Evolutionary conservation across 108 stramenopile species (phyloP).

Genomic region (Chaetoceros muelleri): DNA sequence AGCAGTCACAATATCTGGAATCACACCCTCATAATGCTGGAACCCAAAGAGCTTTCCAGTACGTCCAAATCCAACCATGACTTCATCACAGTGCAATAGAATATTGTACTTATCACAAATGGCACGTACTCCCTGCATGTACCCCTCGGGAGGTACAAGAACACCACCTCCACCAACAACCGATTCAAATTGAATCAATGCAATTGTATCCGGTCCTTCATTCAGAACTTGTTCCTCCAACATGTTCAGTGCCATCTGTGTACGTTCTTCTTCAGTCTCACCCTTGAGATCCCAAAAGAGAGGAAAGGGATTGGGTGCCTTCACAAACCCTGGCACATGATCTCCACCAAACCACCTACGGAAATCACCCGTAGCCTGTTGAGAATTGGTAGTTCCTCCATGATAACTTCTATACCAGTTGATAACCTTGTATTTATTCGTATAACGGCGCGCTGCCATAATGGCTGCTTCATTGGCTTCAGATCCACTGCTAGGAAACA

Average conservation of each 20-base stretch:
- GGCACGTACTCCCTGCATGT: slow-evolving; percentile 46
- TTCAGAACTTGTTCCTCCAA: slow-evolving; percentile 39
- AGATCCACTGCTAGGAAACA: slow-evolving; percentile 30
- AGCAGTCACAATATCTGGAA: slow-evolving; percentile 43
- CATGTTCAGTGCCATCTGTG: slow-evolving; percentile 24
- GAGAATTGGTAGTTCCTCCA: slow-evolving; percentile 31
- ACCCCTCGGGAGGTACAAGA: slow-evolving; percentile 24
- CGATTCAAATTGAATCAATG: slow-evolving; percentile 25
- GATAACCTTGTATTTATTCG: slow-evolving; percentile 36
- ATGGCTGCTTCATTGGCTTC: slow-evolving; percentile 50
- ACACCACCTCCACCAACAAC: slow-evolving; percentile 33
- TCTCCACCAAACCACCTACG: slow-evolving; percentile 29
- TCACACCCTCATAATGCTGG: slow-evolving; percentile 37
- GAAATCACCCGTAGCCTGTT: slow-evolving; percentile 35
- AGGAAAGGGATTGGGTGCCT: slow-evolving; percentile 27
- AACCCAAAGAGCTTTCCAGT: slow-evolving; percentile 40
- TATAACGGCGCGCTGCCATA: slow-evolving; percentile 36
- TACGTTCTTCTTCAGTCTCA: slow-evolving; percentile 22
- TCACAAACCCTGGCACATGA: slow-evolving; percentile 29
- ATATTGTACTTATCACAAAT: slow-evolving; percentile 47
- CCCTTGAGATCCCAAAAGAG: slow-evolving; percentile 28
- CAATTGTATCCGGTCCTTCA: slow-evolving; percentile 30
- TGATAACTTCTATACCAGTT: slow-evolving; percentile 37
- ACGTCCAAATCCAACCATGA: slow-evolving; percentile 45
- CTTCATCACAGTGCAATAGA: slow-evolving; percentile 40